Conservation (phyloP, 1,139 yeast genomes). For the Taphrina flavorubra region DNA sequence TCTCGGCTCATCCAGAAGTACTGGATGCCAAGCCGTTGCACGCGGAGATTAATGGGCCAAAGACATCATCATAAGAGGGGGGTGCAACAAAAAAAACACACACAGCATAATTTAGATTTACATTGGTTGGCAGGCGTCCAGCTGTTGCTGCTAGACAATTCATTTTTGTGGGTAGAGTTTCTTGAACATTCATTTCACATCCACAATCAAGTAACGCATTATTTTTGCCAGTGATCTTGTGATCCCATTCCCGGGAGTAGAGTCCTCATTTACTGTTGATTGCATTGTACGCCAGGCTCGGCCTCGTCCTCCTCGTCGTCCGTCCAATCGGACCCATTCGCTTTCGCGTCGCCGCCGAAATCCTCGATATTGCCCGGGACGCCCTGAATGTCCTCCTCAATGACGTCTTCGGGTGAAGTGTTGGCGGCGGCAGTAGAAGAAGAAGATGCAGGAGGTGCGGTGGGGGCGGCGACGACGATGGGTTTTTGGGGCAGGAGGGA, state of each 20-base stretch:
- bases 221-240: not conserved
- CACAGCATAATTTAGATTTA: not conserved
- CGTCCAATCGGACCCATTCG: conserved; percentile 26
- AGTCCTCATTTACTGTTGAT: conserved; percentile 33
- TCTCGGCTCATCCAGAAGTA: conserved; percentile 46
- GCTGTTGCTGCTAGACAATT: not conserved
- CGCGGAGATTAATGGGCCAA: conserved; percentile 21
- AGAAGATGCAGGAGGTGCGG: not conserved
- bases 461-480: conserved; percentile 3
- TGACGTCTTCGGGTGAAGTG: not conserved
- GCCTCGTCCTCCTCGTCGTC: conserved; percentile 34
- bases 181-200: not conserved
- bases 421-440: no score
- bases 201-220: no score
- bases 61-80: conserved; percentile 1
- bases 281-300: conserved; percentile 32
- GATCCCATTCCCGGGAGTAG: no score
- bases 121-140: not conserved
- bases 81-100: not conserved
- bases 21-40: conserved; percentile 18
- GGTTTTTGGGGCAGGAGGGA: conserved; percentile 35
- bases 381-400: conserved; percentile 38
- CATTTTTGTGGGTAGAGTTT: conserved; percentile 5
- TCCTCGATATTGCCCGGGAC: conserved; percentile 33
- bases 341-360: conserved; percentile 37